Percentiles rank a stretch among this genome's conserved stretches.
Conservation (phyloP, 192 early-diverging fungal species). For the Linnemannia zychae region DNA sequence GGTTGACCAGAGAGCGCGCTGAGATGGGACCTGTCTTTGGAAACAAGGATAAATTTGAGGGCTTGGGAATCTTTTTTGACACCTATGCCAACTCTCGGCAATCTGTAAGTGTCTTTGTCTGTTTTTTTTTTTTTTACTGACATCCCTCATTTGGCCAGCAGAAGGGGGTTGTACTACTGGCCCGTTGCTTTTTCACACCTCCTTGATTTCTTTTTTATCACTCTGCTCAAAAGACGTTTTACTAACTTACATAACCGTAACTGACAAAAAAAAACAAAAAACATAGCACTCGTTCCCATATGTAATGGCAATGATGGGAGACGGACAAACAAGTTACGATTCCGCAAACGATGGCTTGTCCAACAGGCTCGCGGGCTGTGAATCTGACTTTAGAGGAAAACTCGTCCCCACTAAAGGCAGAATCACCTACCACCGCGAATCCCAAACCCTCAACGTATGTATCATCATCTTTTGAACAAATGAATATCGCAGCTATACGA, state of each 20-base stretch:
- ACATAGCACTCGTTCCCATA: constrained; percentile 80
- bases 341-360: constrained; percentile 81
- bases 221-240: neutral
- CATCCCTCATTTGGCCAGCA: neutral
- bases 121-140: neutral
- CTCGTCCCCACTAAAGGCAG: constrained; percentile 71
- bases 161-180: too few species aligned
- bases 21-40: constrained; percentile 91
- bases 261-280: neutral
- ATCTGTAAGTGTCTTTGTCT: constrained; percentile 44
- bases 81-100: constrained; percentile 89
- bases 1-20: constrained; percentile 84
- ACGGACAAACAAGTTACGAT: constrained; percentile 90
- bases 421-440: constrained; percentile 82
- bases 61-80: constrained; percentile 97
- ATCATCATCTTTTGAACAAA: too few species aligned
- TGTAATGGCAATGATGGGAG: constrained; percentile 95
- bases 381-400: constrained; percentile 83
- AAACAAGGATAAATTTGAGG: constrained; percentile 86
- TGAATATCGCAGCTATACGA: too few species aligned
- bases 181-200: too few species aligned
- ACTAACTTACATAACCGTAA: neutral
- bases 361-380: constrained; percentile 74
- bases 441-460: constrained; percentile 23
- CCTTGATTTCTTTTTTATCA: neutral